These are phyloP conservation scores for Termitomyces sp. DNA, from an alignment of 1,284 basidiomycete genomes.

Conservation along the genomic window DNA sequence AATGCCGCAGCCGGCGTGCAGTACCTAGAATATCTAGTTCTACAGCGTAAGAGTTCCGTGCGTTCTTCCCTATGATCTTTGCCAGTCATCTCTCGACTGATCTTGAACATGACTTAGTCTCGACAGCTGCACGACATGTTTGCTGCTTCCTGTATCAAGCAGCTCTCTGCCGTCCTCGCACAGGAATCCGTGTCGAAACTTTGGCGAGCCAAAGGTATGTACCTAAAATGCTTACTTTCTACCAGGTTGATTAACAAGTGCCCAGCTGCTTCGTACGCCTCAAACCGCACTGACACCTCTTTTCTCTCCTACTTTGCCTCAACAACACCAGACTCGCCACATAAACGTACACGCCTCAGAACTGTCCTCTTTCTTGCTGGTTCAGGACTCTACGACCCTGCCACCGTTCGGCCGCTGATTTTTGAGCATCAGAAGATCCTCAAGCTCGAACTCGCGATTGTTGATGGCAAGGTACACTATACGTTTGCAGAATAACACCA, in stretches of 20 bases:
- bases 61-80: constrained; percentile 14
- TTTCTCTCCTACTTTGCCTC: constrained; percentile 62
- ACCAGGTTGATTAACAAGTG: not conserved
- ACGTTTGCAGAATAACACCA: not conserved
- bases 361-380: constrained; percentile 75
- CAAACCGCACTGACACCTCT: constrained; percentile 28
- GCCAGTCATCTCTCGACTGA: not conserved
- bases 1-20: constrained; percentile 56
- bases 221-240: not conserved
- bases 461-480: constrained; percentile 70
- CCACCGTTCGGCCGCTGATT: constrained; percentile 42
- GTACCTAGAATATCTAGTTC: constrained; percentile 77
- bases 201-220: constrained; percentile 67
- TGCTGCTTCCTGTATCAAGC: constrained; percentile 49
- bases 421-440: constrained; percentile 48
- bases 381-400: constrained; percentile 62
- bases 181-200: constrained; percentile 53
- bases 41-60: constrained; percentile 63
- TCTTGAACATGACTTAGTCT: constrained; percentile 33
- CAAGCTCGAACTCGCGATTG: constrained; percentile 69
- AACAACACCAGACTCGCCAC: constrained; percentile 69
- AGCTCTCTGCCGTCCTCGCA: constrained; percentile 43
- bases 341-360: constrained; percentile 72
- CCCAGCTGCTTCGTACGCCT: constrained; percentile 49
- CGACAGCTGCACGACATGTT: constrained; percentile 55